Evolutionary conservation across 495 filamentous ascomycete genomes (phyloP), one percentile per base, ranked within the genome.

Genomic region (Lophiotrema nucula): DNA sequence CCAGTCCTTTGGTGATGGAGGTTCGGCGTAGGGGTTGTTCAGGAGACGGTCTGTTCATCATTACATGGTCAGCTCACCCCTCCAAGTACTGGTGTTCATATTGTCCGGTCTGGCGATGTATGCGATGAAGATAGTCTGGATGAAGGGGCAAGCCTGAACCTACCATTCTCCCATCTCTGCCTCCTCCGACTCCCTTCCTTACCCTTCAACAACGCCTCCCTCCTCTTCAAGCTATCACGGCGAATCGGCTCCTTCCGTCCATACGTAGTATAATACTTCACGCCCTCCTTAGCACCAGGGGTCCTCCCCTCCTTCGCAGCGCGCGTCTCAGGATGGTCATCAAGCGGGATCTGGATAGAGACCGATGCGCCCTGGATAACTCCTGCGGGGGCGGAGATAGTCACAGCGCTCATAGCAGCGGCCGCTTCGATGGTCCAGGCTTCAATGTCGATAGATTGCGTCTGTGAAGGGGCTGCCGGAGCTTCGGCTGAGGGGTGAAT

Each of bases 151-250:
- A 15, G 42, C 18, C 15, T n/a, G 16, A 12, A 43, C 66, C 18
- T 81, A 96, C 91, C 91, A 71, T 98, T 98, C 76, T 98, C 93
- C 90, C 91, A 97, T 37, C 92, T 80, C 67, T 89, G 87, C 43
- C 93, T 79, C 52, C 91, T 83, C 39, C 92, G 81, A 57, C 83
- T 90, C n/a, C 93, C 93, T 67, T 96, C 90, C 62, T 91, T 95
- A 45, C 92, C 93, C 73, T 89, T 92, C n/a, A 91, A 74, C 47
- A 95, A 64, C 10, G 85, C 84, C 66, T 97, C 92, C 23, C 92
- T 82, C 16, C 83, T 73, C 67, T 83, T 85, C 56, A 82, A 49
- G 61, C 82, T 84, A 58, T 86, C 86, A 28, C 83, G 77, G 19
- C 79, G 76, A 23, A 82, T 35, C 6, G 66, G 72, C 47, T 66